Evolutionary conservation across 805 yeast genomes (phyloP).

Genomic region (Kazachstania africana): DNA sequence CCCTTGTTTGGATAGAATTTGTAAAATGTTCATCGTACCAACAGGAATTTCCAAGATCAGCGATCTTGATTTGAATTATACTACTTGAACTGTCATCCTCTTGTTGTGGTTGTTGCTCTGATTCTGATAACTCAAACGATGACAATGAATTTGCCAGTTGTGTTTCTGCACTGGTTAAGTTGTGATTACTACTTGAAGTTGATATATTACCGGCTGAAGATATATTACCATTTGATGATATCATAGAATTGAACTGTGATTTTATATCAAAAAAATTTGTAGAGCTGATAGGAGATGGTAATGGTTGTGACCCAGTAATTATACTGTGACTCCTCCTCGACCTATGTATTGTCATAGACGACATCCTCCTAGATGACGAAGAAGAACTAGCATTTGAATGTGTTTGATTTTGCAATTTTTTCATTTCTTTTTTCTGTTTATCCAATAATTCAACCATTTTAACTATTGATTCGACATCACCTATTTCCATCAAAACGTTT

Average conservation of each 20-base stretch:
- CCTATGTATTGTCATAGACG: constrained; percentile 29
- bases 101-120: background rate
- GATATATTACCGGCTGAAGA: background rate
- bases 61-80: constrained; percentile 69
- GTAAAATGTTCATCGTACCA: constrained; percentile 74
- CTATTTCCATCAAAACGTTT: constrained; percentile 68
- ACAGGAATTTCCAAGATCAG: constrained; percentile 89
- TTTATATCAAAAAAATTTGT: constrained; percentile 26
- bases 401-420: constrained; percentile 33
- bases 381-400: no score
- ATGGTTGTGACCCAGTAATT: constrained; percentile 84
- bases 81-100: constrained; percentile 22
- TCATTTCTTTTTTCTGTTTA: constrained; percentile 34
- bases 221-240: no score
- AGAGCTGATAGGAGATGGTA: constrained; percentile 77
- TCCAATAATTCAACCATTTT: constrained; percentile 52
- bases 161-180: no score
- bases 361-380: no score
- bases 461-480: constrained; percentile 71
- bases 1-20: constrained; percentile 83
- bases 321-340: constrained; percentile 64
- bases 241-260: no score
- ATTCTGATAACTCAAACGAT: constrained; percentile 24
- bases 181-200: no score
- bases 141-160: constrained; percentile 29